phyloP scores from a whole-genome alignment of 2,329 filamentous ascomycete genomes.

The Whalleya microplaca region DNA sequence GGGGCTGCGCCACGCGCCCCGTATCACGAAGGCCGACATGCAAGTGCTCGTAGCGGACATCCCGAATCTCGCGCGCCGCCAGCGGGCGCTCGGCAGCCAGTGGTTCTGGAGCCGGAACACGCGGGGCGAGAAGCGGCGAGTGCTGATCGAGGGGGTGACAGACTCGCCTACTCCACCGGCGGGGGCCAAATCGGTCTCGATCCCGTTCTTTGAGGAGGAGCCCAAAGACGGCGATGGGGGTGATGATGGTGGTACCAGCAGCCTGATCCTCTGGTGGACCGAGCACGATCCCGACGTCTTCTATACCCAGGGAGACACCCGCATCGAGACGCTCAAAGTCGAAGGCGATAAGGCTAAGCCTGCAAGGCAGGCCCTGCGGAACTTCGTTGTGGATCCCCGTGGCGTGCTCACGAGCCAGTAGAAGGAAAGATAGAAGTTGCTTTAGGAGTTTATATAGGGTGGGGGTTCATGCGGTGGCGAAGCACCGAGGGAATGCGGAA shows the following conservation, averaged over 20 bases:
- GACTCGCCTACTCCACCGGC: too few species aligned
- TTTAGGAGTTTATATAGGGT: too few species aligned
- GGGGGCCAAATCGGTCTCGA: neutral
- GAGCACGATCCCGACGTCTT: neutral
- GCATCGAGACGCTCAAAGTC: constrained; percentile 39
- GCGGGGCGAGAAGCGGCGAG: constrained; percentile 34
- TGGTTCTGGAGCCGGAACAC: constrained; percentile 57
- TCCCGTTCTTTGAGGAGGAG: neutral
- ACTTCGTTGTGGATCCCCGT: constrained; percentile 17
- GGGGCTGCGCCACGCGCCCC: constrained; percentile 63
- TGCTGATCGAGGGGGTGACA: constrained; percentile 44
- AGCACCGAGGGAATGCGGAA: too few species aligned
- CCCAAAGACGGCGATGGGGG: too few species aligned
- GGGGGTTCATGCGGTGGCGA: too few species aligned
- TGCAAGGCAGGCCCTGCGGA: constrained; percentile 31
- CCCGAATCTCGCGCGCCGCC: constrained; percentile 58
- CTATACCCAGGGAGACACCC: constrained; percentile 20
- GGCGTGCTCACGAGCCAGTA: neutral
- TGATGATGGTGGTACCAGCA: neutral
- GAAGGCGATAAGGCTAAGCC: constrained; percentile 39
- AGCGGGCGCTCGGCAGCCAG: constrained; percentile 65
- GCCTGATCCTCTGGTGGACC: constrained; percentile 3
- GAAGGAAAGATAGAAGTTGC: neutral
- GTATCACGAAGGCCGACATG: constrained; percentile 68
- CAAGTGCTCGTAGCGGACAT: constrained; percentile 58